Evolutionary conservation across 352 stramenopile genomes (phyloP).

Genomic region (Phytophthora sp.): DNA sequence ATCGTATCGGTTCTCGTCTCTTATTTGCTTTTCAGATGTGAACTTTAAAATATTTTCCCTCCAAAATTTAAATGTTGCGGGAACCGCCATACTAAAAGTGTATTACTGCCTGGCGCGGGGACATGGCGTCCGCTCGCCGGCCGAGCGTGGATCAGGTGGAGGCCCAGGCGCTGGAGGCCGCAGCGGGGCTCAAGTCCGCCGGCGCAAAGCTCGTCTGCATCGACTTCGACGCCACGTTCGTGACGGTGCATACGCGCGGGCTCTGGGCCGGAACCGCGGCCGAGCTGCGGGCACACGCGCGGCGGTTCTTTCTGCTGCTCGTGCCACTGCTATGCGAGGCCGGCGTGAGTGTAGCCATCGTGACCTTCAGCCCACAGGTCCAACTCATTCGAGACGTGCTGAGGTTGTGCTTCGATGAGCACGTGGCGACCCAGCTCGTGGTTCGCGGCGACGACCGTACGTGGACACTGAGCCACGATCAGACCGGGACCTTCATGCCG

Average conservation of each 20-base stretch:
- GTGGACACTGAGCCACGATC: constrained; percentile 57
- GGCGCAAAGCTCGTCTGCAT: constrained; percentile 79
- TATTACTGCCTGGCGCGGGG: not conserved
- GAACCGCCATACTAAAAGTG: constrained; percentile 12
- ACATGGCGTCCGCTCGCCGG: constrained; percentile 32
- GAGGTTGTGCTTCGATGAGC: constrained; percentile 47
- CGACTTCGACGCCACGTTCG: constrained; percentile 86
- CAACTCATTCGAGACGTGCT: constrained; percentile 71
- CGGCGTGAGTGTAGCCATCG: constrained; percentile 66
- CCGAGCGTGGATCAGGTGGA: constrained; percentile 35
- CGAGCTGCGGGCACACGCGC: constrained; percentile 58
- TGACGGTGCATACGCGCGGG: constrained; percentile 77
- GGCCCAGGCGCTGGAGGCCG: constrained; percentile 47
- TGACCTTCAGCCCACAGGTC: constrained; percentile 84
- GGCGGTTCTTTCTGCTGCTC: constrained; percentile 65
- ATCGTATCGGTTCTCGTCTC: not conserved
- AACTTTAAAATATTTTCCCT: constrained; percentile 10
- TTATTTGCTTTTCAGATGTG: constrained; percentile 7
- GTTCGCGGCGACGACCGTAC: constrained; percentile 66
- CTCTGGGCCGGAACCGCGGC: constrained; percentile 50
- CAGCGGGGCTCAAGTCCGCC: constrained; percentile 38
- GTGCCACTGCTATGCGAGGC: constrained; percentile 54
- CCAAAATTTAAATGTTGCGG: constrained; percentile 28
- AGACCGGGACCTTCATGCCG: constrained; percentile 58
- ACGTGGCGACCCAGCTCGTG: constrained; percentile 52